Conservation (phyloP, 2,329 filamentous ascomycete species). For the Colletotrichum lentis region DNA sequence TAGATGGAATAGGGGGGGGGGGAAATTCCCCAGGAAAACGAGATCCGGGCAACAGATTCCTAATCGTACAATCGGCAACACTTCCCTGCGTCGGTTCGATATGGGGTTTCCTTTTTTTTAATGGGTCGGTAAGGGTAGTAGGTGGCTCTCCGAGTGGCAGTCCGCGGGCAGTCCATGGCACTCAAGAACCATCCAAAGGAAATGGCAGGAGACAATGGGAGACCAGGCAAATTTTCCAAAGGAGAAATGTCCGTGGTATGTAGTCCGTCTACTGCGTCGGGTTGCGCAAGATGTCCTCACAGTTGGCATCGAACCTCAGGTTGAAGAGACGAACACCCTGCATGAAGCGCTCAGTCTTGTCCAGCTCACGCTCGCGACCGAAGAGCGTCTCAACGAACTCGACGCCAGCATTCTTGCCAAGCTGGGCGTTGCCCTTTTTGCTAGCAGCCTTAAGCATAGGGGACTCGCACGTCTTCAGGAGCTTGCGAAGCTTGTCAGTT, state of each 20-base stretch:
- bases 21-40: constrained; percentile 30
- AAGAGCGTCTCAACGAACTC: constrained; percentile 98
- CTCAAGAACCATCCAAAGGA: neutral
- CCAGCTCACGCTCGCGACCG: constrained; percentile 86
- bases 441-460: constrained; percentile 88
- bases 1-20: constrained; percentile 32
- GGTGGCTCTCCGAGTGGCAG: constrained; percentile 17
- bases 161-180: constrained; percentile 22
- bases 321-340: constrained; percentile 86
- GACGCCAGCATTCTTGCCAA: constrained; percentile 90
- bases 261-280: constrained; percentile 58
- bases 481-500: constrained; percentile 81
- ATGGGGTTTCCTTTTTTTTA: constrained; percentile 29
- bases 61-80: constrained; percentile 38
- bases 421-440: constrained; percentile 75
- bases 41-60: constrained; percentile 34
- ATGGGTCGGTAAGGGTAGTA: neutral
- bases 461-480: constrained; percentile 90
- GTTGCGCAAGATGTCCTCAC: constrained; percentile 81
- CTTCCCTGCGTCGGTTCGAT: constrained; percentile 30
- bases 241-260: neutral
- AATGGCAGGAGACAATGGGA: constrained; percentile 29
- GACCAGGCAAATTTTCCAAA: constrained; percentile 33
- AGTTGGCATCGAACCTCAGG: constrained; percentile 94
- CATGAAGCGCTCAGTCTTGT: constrained; percentile 94